phyloP scores from a whole-genome alignment of 768 basidiomycete species.

The Pisolithus orientalis region DNA sequence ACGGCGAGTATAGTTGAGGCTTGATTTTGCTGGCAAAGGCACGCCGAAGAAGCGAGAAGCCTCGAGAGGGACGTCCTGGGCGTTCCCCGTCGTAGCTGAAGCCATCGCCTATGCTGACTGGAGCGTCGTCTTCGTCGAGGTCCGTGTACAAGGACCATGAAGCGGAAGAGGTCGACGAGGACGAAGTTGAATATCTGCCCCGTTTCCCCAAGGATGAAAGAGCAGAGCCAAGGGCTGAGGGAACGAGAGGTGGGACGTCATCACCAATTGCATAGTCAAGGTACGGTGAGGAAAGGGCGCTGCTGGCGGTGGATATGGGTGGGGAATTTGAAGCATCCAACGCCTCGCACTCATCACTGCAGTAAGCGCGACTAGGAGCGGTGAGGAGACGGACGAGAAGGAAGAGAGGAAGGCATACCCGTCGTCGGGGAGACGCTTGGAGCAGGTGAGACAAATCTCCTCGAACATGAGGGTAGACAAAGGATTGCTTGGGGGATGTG shows the following conservation, averaged over 20 bases:
- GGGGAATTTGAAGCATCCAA: conserved; percentile 56
- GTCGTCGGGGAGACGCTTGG: conserved; percentile 56
- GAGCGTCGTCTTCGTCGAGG: conserved; percentile 47
- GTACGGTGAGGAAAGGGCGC: conserved; percentile 63
- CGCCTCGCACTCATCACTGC: conserved; percentile 61
- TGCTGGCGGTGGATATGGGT: conserved; percentile 58
- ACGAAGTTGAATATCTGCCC: conserved; percentile 50
- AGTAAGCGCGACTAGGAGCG: conserved; percentile 53
- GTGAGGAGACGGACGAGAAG: conserved; percentile 10
- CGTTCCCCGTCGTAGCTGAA: conserved; percentile 25
- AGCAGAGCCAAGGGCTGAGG: conserved; percentile 49
- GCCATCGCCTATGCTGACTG: conserved; percentile 29
- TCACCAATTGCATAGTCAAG: conserved; percentile 45
- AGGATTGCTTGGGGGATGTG: background rate
- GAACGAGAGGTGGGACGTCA: conserved; percentile 64
- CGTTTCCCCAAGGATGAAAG: conserved; percentile 40
- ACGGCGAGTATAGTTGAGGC: conserved; percentile 59
- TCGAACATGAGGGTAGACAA: conserved; percentile 53
- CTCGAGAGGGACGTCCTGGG: conserved; percentile 36
- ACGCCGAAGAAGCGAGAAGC: conserved; percentile 37
- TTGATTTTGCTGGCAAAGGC: conserved; percentile 33
- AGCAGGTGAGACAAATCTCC: conserved; percentile 72
- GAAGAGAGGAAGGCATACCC: conserved; percentile 39
- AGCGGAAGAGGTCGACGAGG: conserved; percentile 58
- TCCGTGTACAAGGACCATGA: conserved; percentile 63